A percentile compares a stretch with the other conserved stretches of the same genome.
These are phyloP conservation scores for Heliosperma pusillum DNA, from an alignment of 148 eudicot genomes.

Conservation along the genomic window DNA sequence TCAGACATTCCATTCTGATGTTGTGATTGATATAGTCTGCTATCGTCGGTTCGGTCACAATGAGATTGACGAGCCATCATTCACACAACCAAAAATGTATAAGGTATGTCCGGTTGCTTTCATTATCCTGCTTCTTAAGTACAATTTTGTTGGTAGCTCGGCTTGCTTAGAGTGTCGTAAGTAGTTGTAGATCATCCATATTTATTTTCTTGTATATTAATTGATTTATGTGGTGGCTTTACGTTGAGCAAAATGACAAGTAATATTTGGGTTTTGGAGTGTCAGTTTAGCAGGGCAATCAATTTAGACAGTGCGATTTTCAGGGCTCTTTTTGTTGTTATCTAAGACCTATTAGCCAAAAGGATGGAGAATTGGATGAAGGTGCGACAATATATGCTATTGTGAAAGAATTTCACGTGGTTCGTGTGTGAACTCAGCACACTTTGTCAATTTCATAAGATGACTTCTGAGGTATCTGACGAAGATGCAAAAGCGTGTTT, in stretches of 20 bases:
- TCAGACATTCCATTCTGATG: conserved; percentile 92
- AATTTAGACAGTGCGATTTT: too few relatives aligned
- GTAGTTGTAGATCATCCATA: not conserved
- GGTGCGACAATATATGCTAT: not conserved
- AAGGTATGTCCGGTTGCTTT: conserved; percentile 39
- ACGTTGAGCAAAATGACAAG: too few relatives aligned
- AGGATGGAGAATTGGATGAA: not conserved
- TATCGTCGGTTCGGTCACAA: conserved; percentile 94
- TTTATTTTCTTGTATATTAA: not conserved
- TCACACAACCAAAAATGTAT: conserved; percentile 92
- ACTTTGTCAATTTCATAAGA: not conserved
- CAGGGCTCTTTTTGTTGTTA: too few relatives aligned
- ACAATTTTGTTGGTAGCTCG: not conserved
- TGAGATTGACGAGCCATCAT: conserved; percentile 94
- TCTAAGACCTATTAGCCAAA: not conserved
- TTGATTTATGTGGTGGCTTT: not conserved
- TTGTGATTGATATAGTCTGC: conserved; percentile 86
- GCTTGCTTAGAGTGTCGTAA: not conserved
- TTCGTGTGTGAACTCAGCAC: not conserved
- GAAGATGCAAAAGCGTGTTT: not conserved
- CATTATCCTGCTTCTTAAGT: not conserved
- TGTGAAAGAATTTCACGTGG: not conserved
- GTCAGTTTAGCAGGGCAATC: too few relatives aligned
- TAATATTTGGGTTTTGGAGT: too few relatives aligned
- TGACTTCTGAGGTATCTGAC: not conserved